Evolutionary conservation across 2,329 filamentous ascomycete species (phyloP).

Genomic region (Fusarium papillatum): DNA sequence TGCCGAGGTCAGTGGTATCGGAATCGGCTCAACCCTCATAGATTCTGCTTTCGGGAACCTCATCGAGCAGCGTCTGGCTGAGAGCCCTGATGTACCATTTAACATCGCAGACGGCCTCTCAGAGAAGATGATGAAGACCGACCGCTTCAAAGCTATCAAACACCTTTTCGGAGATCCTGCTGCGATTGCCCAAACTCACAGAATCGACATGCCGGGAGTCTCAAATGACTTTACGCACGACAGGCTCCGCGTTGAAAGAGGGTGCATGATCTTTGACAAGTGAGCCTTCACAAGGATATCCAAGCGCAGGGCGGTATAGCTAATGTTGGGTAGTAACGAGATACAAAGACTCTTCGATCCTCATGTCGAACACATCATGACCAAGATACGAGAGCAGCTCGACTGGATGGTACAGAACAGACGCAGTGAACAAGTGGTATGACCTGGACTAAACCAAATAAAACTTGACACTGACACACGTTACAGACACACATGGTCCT

Average conservation of each 20-base stretch:
- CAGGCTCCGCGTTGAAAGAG: neutral
- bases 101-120: neutral
- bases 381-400: neutral
- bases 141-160: neutral
- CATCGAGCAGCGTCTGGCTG: neutral
- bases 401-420: neutral
- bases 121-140: neutral
- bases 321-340: neutral
- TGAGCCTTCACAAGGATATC: neutral
- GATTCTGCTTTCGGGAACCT: neutral
- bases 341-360: neutral
- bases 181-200: neutral
- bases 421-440: neutral
- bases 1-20: neutral
- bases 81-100: neutral
- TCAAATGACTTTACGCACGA: neutral
- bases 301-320: rapidly evolving
- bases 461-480: neutral
- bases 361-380: neutral
- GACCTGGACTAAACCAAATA: rapidly evolving
- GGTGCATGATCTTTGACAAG: neutral
- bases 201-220: neutral
- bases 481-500: neutral
- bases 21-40: neutral
- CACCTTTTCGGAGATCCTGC: neutral